Evolutionary conservation across 108 stramenopile species (phyloP).

Genomic region (Nitzschia sp.): DNA sequence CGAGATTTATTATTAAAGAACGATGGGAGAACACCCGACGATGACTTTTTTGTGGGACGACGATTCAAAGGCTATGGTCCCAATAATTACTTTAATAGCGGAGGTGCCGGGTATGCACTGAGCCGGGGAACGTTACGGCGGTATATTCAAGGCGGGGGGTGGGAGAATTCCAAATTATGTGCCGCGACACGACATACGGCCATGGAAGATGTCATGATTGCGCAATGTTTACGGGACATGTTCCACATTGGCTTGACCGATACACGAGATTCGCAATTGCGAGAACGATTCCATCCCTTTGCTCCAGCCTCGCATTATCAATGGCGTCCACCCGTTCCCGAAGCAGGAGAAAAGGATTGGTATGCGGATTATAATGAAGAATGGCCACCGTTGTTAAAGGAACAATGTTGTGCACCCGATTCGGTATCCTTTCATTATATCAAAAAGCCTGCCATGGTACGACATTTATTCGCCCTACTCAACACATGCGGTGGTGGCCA

Average conservation of each 20-base stretch:
- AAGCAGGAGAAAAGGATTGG: conserved; percentile 44
- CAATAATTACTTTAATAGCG: conserved; percentile 78
- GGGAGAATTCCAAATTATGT: conserved; percentile 53
- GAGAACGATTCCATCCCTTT: conserved; percentile 50
- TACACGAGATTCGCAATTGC: conserved; percentile 36
- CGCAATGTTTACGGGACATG: conserved; percentile 58
- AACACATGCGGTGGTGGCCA: conserved; percentile 30
- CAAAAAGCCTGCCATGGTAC: conserved; percentile 77
- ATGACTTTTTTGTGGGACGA: conserved; percentile 75
- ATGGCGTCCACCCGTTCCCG: conserved; percentile 22
- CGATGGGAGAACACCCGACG: conserved; percentile 31
- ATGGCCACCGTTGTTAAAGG: conserved; percentile 63
- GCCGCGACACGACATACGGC: conserved; percentile 58
- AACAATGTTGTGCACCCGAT: conserved; percentile 85
- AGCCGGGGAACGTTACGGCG: conserved; percentile 70
- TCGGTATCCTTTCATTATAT: conserved; percentile 91
- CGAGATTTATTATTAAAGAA: conserved; percentile 27
- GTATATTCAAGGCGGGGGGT: conserved; percentile 33
- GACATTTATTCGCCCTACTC: conserved; percentile 64
- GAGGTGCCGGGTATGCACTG: conserved; percentile 90
- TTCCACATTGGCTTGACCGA: conserved; percentile 41
- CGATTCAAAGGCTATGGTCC: conserved; percentile 56
- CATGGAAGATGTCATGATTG: conserved; percentile 83
- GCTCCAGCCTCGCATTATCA: conserved; percentile 19
- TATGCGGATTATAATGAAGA: conserved; percentile 68